Evolutionary conservation across 2,329 filamentous ascomycete species (phyloP).

Genomic region (Aspergillus pseudoglaucus): DNA sequence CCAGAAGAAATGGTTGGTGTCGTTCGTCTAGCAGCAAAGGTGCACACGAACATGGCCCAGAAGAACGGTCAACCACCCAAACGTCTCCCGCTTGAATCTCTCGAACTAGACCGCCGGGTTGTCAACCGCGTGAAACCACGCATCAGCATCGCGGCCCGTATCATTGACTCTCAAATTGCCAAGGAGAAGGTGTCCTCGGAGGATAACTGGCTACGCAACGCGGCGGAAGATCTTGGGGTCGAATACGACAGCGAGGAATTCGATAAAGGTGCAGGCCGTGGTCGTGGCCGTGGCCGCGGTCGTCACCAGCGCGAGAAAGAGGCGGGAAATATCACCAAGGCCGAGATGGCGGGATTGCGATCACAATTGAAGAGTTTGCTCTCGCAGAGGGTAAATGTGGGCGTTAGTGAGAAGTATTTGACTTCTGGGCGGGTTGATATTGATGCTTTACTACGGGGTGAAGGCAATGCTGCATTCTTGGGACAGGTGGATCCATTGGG

Average conservation of each 20-base stretch:
- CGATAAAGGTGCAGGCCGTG: constrained; percentile 46
- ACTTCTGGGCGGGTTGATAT: constrained; percentile 72
- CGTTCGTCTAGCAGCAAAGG: constrained; percentile 75
- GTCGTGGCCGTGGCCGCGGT: constrained; percentile 63
- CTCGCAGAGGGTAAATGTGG: constrained; percentile 69
- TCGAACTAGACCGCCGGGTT: constrained; percentile 77
- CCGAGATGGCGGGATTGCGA: constrained; percentile 62
- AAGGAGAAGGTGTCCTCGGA: constrained; percentile 82
- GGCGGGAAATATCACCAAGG: constrained; percentile 61
- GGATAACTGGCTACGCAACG: constrained; percentile 74
- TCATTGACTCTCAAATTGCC: constrained; percentile 74
- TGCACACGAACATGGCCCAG: constrained; percentile 55
- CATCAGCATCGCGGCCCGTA: constrained; percentile 72
- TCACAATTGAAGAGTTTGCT: constrained; percentile 68
- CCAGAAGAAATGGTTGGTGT: constrained; percentile 87
- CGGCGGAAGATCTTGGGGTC: constrained; percentile 86
- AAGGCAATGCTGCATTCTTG: constrained; percentile 60
- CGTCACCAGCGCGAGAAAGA: constrained; percentile 68
- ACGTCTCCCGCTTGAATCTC: constrained; percentile 61
- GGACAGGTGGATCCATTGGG: constrained; percentile 47
- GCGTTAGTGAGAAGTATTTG: constrained; percentile 81
- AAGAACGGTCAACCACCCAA: constrained; percentile 46
- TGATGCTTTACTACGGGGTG: constrained; percentile 59
- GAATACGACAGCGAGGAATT: constrained; percentile 90
- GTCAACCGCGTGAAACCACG: constrained; percentile 70